Base-by-base conservation (phyloP, 441 rosid genomes). In the Gossypium davidsonii region DNA sequence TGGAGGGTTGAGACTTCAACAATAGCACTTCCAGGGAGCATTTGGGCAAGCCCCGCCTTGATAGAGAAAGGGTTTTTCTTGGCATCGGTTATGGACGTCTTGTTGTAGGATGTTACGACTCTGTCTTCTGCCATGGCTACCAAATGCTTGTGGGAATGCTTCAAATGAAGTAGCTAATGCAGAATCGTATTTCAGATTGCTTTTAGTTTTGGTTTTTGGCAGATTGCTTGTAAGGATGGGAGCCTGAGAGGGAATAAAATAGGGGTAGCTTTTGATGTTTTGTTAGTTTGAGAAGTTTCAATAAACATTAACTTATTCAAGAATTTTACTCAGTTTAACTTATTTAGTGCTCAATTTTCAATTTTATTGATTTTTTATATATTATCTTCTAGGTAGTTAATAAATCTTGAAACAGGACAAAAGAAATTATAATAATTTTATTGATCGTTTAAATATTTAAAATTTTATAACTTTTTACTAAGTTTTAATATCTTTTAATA, bases 11-110 rank as follows among this genome's bases (percentile, higher is more conserved):
- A 66, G 11, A 86, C 94, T 57, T 85, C 83, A 53, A 93, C 39
- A 76, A 86, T 73, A 2, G 85, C 91, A 21, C 94, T 97, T 39
- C 96, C 89, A 58, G 92, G 94, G 21, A 93, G 93, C 68, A 88
- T 83, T 69, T 93, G 96, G 72, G 89, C 89, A 53, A 91, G 28
- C 2, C 92, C 89, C 1, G 79, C 85, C 82, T 90, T 91, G 73
- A 89, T 81, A 7, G 96, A 91, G 80, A 87, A 87, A 0, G 93
- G 83, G 66, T 81, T 88, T 39, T 89, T 87, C 85, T 88, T 90
- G 59, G 86, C 76, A 65, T 91, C 97, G 15, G 94, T 76, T 44
- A 88, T 82, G 71, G 87, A 85, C 66, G 80, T 76, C 73, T 80
- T 79, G 75, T 72, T 78, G 86, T 93, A 91, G 75, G 89, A 56